Base-by-base conservation (phyloP, 768 basidiomycete genomes). In the Pulveroboletus sp. region DNA sequence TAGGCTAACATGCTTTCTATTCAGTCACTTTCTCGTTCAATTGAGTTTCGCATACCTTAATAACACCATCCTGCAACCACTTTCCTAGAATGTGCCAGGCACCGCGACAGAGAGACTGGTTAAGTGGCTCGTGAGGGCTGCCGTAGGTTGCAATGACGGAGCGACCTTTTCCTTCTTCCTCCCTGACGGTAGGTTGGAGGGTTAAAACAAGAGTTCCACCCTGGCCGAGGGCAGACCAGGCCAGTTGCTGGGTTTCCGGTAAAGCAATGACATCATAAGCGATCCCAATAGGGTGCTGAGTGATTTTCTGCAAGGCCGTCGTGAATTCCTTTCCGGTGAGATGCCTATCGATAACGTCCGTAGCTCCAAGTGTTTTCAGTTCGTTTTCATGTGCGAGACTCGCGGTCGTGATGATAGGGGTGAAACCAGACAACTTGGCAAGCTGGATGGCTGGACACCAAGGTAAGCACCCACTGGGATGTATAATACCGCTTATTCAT, bases 391-490 rank as follows among this genome's bases (percentile, higher is more conserved):
- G 64, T 13, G 62, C 53, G 8, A 55, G 50, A 16, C 69, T 72
- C 0, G 75, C 65, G 1, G 66, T 75, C 20, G 69, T 57, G 13
- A 76, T 74, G 43, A 75, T 72, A 6, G 73, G 72, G 11, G 67
- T 62, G 57, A 74, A 75, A 1, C 72, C 74, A 3, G 71, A 66
- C 27, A 69, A 46, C 29, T 56, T 67, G 2, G 75, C 74, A 14
- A 75, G 62, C 55, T 77, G 75, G 48, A 70, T 65, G 13, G 45
- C 74, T 72, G 45, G 12, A 14, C 33, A 27, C 39, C 36, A 34
- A 21, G 25, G 40, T 53, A 23, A 62, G 48, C 8, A 19, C 34
- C 12, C 32, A 52, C 33, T 19, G 2, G 7, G 10, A 16, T 24
- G 12, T 29, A 29, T 9, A 9, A 27, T 21, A 6, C 10, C 3